Conservation (phyloP, 2,329 filamentous ascomycete species). For the Fusarium anthophilum region DNA sequence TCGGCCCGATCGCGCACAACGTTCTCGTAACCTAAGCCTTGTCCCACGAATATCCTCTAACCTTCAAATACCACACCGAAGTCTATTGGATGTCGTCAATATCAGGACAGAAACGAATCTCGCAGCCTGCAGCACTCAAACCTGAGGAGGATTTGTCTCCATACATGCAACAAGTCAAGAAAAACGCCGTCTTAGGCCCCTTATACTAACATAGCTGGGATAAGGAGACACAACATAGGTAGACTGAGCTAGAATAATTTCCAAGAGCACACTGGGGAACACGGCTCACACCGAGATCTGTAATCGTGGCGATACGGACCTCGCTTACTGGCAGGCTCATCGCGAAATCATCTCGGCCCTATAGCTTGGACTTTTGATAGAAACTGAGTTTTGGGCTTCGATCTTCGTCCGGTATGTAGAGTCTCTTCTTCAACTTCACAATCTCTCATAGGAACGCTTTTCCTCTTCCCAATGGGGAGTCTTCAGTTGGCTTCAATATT, state of each 20-base stretch:
- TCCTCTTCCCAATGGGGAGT: too few species aligned
- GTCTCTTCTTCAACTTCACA: background rate
- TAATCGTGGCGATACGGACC: background rate
- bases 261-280: background rate
- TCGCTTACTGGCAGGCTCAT: too few species aligned
- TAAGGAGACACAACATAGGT: background rate
- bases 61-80: background rate
- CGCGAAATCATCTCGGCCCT: background rate
- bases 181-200: too few species aligned
- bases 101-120: background rate
- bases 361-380: background rate
- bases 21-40: background rate
- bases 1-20: constrained; percentile 8
- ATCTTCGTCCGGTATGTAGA: background rate
- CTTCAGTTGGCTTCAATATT: too few species aligned
- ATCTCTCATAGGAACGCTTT: background rate
- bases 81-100: background rate
- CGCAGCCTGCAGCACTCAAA: too few species aligned
- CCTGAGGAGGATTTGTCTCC: background rate
- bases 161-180: background rate
- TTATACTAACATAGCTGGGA: accelerated
- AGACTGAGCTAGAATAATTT: too few species aligned
- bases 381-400: background rate
- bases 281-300: background rate
- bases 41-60: background rate